phyloP scores from a whole-genome alignment of 148 eudicot species.

The Camellia japonica region DNA sequence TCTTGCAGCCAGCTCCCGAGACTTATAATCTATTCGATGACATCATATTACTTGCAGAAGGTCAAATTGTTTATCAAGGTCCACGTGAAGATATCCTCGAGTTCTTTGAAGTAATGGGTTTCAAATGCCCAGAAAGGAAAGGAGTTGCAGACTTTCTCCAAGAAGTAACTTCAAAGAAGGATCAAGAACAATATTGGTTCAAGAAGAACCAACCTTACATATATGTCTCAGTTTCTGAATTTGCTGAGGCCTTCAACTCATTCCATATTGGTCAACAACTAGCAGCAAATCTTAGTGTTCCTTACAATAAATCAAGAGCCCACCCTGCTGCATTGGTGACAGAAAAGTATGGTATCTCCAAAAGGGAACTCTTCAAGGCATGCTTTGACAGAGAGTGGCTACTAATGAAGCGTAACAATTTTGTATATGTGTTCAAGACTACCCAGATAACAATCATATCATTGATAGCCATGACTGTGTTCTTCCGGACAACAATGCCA shows the following conservation, averaged over 20 bases:
- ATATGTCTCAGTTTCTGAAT: constrained; percentile 44
- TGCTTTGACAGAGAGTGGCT: constrained; percentile 81
- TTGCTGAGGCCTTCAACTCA: constrained; percentile 44
- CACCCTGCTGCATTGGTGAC: constrained; percentile 62
- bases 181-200: constrained; percentile 76
- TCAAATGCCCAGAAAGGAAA: constrained; percentile 73
- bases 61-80: constrained; percentile 72
- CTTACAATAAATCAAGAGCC: constrained; percentile 56
- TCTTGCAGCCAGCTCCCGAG: constrained; percentile 78
- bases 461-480: constrained; percentile 50
- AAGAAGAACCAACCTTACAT: constrained; percentile 36
- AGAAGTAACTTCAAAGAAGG: constrained; percentile 78
- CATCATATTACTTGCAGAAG: constrained; percentile 69
- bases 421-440: constrained; percentile 66
- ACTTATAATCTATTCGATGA: constrained; percentile 75
- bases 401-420: constrained; percentile 61
- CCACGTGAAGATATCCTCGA: constrained; percentile 59
- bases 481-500: constrained; percentile 65
- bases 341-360: too few species aligned
- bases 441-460: constrained; percentile 71
- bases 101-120: constrained; percentile 64
- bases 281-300: constrained; percentile 39
- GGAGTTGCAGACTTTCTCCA: constrained; percentile 87
- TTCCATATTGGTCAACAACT: constrained; percentile 52
- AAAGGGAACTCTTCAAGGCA: constrained; percentile 19